Base-by-base conservation (phyloP, 306 rosid genomes). In the Bauhinia variegata region DNA sequence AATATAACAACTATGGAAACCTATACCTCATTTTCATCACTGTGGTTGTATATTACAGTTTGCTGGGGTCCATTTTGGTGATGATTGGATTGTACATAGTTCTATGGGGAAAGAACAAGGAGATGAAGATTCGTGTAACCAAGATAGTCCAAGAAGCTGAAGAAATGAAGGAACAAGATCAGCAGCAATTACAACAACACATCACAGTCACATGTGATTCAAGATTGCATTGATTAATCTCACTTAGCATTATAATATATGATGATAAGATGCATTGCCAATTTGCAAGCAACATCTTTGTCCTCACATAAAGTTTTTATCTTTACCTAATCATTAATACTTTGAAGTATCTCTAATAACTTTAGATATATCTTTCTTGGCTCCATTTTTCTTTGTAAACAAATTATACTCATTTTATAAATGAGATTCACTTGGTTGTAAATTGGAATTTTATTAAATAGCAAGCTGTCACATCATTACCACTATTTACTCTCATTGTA, bases 101-200 rank as follows among this genome's bases (percentile, higher is more conserved):
- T 30, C 88, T 92, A 0, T 89, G 98, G 95, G 98, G 95, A n/a
- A 92, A 92, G 85, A 89, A 72, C 60, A 80, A 68, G 41, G 98
- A 92, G 51, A 80, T 75, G 86, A 75, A 80, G 79, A 82, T 56
- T n/a, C 71, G 70, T 57, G 70, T 54, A 63, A 17, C 15, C 15
- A 80, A 68, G 74, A 15, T 69, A 48, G 75, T 31, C 10, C 85
- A 84, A 54, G 76, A 79, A 65, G 68, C 78, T 28, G 80, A 74
- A 61, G 83, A 75, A 62, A 66, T 50, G 74, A 80, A 78, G 77
- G 85, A 62, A 38, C 91, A 74, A 74, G 89, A n/a, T n/a, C n/a
- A 79, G 55, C 56, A 75, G 7, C 87, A 79, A 48, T 57, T 68
- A 36, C 83, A 79, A 36, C 83, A 79, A 44, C 81, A 61, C 60